These are phyloP conservation scores for Penicillium sp. DNA, from an alignment of 2,329 filamentous ascomycete genomes.

Conservation along the genomic window DNA sequence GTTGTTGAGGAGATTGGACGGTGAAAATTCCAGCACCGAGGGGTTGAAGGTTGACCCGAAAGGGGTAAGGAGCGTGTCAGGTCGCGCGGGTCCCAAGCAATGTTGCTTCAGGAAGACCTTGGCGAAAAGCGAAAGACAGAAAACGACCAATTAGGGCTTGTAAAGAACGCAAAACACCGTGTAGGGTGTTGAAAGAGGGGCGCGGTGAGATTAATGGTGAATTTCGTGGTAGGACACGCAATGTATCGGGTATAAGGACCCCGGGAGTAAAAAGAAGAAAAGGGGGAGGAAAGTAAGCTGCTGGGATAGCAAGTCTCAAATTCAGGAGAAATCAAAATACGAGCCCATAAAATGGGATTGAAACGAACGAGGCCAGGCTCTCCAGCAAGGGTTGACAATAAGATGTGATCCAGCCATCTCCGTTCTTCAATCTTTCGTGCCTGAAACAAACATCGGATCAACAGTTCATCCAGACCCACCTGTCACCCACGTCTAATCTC, in stretches of 20 bases:
- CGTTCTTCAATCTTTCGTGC: slow-evolving; percentile 13
- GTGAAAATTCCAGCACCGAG: slow-evolving; percentile 17
- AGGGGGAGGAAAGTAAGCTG: not conserved
- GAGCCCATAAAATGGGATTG: slow-evolving; percentile 3
- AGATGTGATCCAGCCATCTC: slow-evolving; percentile 3
- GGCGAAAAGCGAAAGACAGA: slow-evolving; percentile 4
- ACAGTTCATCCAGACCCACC: slow-evolving; percentile 29
- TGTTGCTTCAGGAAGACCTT: not conserved
- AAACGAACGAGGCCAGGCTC: slow-evolving; percentile 14
- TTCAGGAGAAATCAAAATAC: slow-evolving; percentile 4
- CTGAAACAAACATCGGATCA: slow-evolving; percentile 25
- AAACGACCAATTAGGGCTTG: not conserved
- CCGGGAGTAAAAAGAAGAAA: slow-evolving; percentile 2
- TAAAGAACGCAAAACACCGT: not conserved
- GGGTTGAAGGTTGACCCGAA: slow-evolving; percentile 18
- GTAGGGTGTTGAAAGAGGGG: slow-evolving; percentile 4
- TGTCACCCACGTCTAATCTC: slow-evolving; percentile 5
- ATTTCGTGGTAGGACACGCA: slow-evolving; percentile 10
- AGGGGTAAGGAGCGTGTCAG: slow-evolving; percentile 18
- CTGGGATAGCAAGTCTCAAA: not conserved
- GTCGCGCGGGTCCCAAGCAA: slow-evolving; percentile 8
- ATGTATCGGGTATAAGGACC: slow-evolving; percentile 5
- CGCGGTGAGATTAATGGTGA: slow-evolving; percentile 8
- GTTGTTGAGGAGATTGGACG: not conserved
- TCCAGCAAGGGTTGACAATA: slow-evolving; percentile 1